These are phyloP conservation scores for Aspergillus sp. DNA, from an alignment of 2,329 filamentous ascomycete genomes.

Conservation along the genomic window DNA sequence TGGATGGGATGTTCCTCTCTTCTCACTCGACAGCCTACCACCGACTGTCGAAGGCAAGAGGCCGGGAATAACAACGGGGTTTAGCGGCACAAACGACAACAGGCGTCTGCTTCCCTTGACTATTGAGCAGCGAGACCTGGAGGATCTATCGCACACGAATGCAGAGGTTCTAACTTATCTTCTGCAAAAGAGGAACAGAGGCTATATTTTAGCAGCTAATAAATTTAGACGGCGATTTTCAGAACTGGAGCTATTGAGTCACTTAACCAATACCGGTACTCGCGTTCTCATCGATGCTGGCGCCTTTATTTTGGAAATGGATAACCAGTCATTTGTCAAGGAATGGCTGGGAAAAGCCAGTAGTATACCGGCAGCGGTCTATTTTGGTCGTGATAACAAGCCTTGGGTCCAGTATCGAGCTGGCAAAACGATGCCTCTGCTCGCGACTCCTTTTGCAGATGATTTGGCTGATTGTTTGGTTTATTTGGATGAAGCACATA, in stretches of 20 bases:
- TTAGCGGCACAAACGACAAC: conserved; percentile 65
- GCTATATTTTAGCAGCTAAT: conserved; percentile 35
- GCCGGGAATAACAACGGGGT: conserved; percentile 52
- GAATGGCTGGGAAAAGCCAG: conserved; percentile 45
- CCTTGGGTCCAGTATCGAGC: conserved; percentile 39
- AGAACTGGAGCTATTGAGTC: conserved; percentile 40
- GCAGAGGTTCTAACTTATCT: conserved; percentile 56
- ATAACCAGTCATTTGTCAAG: conserved; percentile 44
- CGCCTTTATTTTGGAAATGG: conserved; percentile 55
- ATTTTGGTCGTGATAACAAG: conserved; percentile 43
- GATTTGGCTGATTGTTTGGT: conserved; percentile 47
- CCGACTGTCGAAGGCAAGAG: neutral
- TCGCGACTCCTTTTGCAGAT: conserved; percentile 49
- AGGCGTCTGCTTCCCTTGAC: conserved; percentile 52
- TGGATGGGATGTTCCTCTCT: conserved; percentile 58
- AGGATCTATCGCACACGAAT: conserved; percentile 50
- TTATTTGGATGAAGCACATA: conserved; percentile 55
- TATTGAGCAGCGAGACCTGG: conserved; percentile 54
- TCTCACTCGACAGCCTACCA: conserved; percentile 12
- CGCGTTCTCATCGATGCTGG: conserved; percentile 57
- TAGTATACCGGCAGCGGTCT: conserved; percentile 45
- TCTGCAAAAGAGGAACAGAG: conserved; percentile 44
- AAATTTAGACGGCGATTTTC: conserved; percentile 30
- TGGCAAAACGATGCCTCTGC: conserved; percentile 35
- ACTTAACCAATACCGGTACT: conserved; percentile 34